Percentiles rank a stretch among this genome's conserved stretches.
phyloP scores from a whole-genome alignment of 192 early-diverging fungal species.

The Coemansia sp. region DNA sequence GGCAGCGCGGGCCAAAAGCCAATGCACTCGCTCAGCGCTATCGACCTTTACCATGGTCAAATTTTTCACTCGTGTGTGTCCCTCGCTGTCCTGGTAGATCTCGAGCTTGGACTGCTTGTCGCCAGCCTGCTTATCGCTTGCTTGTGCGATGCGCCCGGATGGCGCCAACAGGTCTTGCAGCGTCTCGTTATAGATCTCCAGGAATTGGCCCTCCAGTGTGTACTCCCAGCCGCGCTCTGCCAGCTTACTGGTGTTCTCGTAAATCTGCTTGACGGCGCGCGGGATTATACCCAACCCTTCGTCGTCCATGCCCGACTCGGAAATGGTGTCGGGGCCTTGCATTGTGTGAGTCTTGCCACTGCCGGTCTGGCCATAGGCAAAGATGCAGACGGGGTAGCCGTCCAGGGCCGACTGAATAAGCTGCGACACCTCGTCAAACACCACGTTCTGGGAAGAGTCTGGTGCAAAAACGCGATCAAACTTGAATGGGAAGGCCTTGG shows the following conservation, averaged over 20 bases:
- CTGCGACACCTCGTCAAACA: slow-evolving; percentile 96
- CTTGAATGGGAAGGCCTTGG: slow-evolving; percentile 71
- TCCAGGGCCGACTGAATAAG: slow-evolving; percentile 94
- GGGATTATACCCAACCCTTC: slow-evolving; percentile 88
- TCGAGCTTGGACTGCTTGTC: slow-evolving; percentile 72
- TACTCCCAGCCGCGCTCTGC: slow-evolving; percentile 87
- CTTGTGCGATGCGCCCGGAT: slow-evolving; percentile 14
- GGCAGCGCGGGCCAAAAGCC: slow-evolving; percentile 70
- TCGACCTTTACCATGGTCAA: slow-evolving; percentile 68
- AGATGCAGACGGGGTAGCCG: slow-evolving; percentile 97
- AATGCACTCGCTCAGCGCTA: slow-evolving; percentile 70
- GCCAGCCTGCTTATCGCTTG: slow-evolving; percentile 22
- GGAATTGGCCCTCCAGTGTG: slow-evolving; percentile 79
- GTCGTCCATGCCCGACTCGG: slow-evolving; percentile 19
- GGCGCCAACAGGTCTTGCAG: slow-evolving; percentile 79
- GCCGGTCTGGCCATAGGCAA: slow-evolving; percentile 98
- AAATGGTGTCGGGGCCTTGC: slow-evolving; percentile 60
- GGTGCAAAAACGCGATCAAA: slow-evolving; percentile 88
- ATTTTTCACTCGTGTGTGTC: slow-evolving; percentile 80
- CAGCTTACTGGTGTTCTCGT: slow-evolving; percentile 67
- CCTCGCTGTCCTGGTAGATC: slow-evolving; percentile 76
- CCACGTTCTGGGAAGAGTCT: slow-evolving; percentile 64
- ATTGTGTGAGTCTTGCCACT: slow-evolving; percentile 88
- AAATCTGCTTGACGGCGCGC: slow-evolving; percentile 89
- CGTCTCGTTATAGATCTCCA: slow-evolving; percentile 97